These are phyloP conservation scores for Trichophyton schoenleinii DNA, from an alignment of 2,329 filamentous ascomycete genomes.

Conservation along the genomic window DNA sequence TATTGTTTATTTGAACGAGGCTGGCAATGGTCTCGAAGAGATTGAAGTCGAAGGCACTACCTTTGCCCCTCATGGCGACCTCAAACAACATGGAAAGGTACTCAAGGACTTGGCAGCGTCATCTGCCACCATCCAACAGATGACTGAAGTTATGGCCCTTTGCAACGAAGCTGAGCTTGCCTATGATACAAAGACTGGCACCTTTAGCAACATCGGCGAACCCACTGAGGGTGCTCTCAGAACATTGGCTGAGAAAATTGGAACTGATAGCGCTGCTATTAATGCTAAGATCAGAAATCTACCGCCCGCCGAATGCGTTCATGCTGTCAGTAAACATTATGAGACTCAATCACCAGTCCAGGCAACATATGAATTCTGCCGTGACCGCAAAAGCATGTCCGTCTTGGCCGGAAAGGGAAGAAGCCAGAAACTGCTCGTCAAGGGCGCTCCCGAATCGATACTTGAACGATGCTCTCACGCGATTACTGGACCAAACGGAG, in stretches of 20 bases:
- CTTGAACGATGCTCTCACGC: conserved; percentile 81
- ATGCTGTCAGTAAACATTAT: conserved; percentile 75
- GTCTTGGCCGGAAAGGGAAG: conserved; percentile 65
- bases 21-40: conserved; percentile 65
- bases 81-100: conserved; percentile 55
- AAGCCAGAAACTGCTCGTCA: conserved; percentile 74
- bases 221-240: conserved; percentile 89
- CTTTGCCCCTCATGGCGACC: conserved; percentile 68
- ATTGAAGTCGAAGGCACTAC: conserved; percentile 86
- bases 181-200: conserved; percentile 62
- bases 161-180: conserved; percentile 83
- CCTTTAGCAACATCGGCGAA: conserved; percentile 77
- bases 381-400: conserved; percentile 98
- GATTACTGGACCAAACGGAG: conserved; percentile 64
- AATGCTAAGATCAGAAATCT: conserved; percentile 42
- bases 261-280: conserved; percentile 55
- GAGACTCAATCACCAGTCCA: conserved; percentile 62
- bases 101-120: conserved; percentile 55
- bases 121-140: conserved; percentile 67
- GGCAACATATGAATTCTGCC: conserved; percentile 90
- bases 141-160: conserved; percentile 56
- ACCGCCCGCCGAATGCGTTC: conserved; percentile 50
- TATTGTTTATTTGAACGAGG: conserved; percentile 66
- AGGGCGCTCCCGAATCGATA: conserved; percentile 89
- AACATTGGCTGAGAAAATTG: conserved; percentile 86